Evolutionary conservation across 345 rosid genomes (phyloP).

Genomic region (Eucalyptus camaldulensis): DNA sequence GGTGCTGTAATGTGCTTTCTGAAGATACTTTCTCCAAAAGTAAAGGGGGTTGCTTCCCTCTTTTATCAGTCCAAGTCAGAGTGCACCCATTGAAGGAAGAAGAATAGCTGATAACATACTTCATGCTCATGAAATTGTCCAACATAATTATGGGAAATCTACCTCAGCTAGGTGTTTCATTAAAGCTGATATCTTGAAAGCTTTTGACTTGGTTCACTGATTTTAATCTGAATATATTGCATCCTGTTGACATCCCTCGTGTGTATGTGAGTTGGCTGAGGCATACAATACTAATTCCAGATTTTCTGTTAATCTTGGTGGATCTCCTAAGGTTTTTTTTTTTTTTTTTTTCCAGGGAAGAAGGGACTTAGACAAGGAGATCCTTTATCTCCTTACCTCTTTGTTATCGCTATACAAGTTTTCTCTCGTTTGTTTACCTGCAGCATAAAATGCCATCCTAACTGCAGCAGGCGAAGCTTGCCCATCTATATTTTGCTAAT

Average conservation of each 20-base stretch:
- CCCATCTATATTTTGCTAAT: too few relatives aligned
- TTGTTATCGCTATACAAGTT: too few relatives aligned
- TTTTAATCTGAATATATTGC: neutral
- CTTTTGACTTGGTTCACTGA: neutral
- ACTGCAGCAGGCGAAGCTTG: too few relatives aligned
- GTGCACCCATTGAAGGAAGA: neutral
- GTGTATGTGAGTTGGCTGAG: neutral
- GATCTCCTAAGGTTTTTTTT: neutral
- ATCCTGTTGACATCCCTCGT: neutral
- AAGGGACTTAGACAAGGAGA: neutral
- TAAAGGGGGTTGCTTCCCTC: neutral
- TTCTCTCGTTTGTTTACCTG: too few relatives aligned
- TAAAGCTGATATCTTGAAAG: neutral
- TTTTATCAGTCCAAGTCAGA: neutral
- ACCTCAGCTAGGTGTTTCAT: neutral
- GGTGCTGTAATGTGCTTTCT: neutral
- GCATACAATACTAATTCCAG: neutral
- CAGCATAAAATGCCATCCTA: too few relatives aligned
- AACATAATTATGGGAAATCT: neutral
- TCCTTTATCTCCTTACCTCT: neutral
- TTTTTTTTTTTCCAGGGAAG: too few relatives aligned
- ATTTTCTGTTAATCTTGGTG: neutral
- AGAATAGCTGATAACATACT: neutral
- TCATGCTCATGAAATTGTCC: neutral
- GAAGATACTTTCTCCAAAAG: neutral